These are phyloP conservation scores for Entomortierella lignicola DNA, from an alignment of 192 early-diverging fungal genomes.

Conservation along the genomic window DNA sequence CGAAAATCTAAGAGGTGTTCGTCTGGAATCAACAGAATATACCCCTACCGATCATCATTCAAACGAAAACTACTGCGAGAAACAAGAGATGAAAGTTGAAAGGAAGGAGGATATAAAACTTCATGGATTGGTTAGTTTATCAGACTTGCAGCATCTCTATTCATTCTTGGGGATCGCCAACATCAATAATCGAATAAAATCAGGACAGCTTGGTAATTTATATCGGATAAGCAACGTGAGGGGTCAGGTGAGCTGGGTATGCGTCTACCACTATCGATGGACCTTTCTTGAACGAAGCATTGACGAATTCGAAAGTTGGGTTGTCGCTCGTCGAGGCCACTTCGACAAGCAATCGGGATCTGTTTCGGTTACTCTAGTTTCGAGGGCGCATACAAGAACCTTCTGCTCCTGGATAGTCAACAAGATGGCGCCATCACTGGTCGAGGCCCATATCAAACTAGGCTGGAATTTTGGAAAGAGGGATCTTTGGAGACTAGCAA, in stretches of 20 bases:
- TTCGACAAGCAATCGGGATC: slow-evolving; percentile 51
- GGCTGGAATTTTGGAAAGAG: slow-evolving; percentile 48
- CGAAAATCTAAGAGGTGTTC: background rate
- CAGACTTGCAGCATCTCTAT: slow-evolving; percentile 43
- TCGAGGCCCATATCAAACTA: slow-evolving; percentile 45
- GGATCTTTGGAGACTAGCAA: slow-evolving; percentile 38
- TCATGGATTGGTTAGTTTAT: slow-evolving; percentile 15
- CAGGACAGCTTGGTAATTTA: slow-evolving; percentile 41
- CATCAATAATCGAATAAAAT: slow-evolving; percentile 6
- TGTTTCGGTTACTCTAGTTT: slow-evolving; percentile 31
- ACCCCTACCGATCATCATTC: background rate
- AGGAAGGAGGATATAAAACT: slow-evolving; percentile 6
- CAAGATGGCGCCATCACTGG: slow-evolving; percentile 47
- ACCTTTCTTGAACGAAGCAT: slow-evolving; percentile 51
- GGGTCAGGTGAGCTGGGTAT: slow-evolving; percentile 48
- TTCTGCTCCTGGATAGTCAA: slow-evolving; percentile 52
- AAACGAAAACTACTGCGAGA: background rate
- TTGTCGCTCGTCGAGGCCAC: slow-evolving; percentile 33
- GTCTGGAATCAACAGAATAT: background rate
- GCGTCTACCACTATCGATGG: slow-evolving; percentile 50
- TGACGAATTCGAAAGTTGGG: slow-evolving; percentile 49
- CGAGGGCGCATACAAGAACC: slow-evolving; percentile 29
- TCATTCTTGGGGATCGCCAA: slow-evolving; percentile 36
- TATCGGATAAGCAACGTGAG: slow-evolving; percentile 38
- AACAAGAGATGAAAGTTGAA: background rate